Evolutionary conservation across 2,329 filamentous ascomycete genomes (phyloP).

Genomic region (Acrocalymma vagum): DNA sequence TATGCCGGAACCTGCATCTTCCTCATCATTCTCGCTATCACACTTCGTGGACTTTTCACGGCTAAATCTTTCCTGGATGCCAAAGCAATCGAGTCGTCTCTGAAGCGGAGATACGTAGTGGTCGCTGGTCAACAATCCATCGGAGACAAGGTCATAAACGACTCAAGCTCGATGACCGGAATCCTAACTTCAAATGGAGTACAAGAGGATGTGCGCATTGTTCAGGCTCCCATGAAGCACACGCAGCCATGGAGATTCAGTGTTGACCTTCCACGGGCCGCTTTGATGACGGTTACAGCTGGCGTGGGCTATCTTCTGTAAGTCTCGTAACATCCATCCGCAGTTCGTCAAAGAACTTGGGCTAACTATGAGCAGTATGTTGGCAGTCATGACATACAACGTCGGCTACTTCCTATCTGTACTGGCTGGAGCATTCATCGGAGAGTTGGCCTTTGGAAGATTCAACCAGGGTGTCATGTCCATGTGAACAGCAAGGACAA

Average conservation of each 20-base stretch:
- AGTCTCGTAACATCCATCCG: too few relatives aligned
- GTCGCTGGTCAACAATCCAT: constrained; percentile 71
- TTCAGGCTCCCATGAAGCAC: constrained; percentile 64
- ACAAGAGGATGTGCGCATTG: constrained; percentile 81
- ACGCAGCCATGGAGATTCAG: constrained; percentile 80
- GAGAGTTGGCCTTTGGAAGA: constrained; percentile 81
- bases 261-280: constrained; percentile 78
- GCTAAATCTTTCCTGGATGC: constrained; percentile 68
- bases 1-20: constrained; percentile 96
- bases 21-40: constrained; percentile 76
- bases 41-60: constrained; percentile 74
- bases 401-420: constrained; percentile 85
- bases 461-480: constrained; percentile 56
- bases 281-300: constrained; percentile 74
- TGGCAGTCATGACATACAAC: constrained; percentile 91
- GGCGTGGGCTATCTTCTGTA: constrained; percentile 87
- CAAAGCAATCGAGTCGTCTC: constrained; percentile 76
- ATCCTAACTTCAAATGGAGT: constrained; percentile 77
- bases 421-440: constrained; percentile 82
- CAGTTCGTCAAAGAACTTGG: neutral
- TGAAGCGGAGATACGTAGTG: constrained; percentile 78
- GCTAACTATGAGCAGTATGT: constrained; percentile 70
- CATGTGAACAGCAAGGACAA: constrained; percentile 25
- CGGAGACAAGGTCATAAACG: constrained; percentile 64
- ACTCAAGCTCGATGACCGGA: constrained; percentile 68